Base-by-base conservation (phyloP, 257 asterid species). In the Euphrasia confusa region DNA sequence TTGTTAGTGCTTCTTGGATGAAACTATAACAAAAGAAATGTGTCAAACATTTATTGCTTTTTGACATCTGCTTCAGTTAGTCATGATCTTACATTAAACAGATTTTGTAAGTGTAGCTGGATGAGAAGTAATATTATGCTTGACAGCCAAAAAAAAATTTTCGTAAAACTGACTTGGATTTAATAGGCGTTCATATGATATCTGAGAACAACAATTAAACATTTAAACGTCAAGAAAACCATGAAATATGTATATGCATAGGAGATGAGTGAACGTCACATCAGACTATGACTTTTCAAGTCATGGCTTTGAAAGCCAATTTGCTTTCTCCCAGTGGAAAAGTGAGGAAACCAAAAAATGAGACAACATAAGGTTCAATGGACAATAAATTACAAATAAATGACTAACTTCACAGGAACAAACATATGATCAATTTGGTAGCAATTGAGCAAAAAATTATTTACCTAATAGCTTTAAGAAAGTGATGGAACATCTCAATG, bases 401-500 rank as follows among this genome's bases (percentile, higher is more conserved):
- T 21, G 33, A 32, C 48, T 28, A 44, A 24, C 37, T 40, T 60
- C 18, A 67, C 18, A 42, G 42, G 40, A 42, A 42, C 42, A 15
- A 40, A 27, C 45, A 71, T 37, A 21, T 33, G 60, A 67, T 26
- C 24, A 21, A 21, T 21, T 21, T 21, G 24, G 24, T 21, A 21
- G 24, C 24, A 21, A 21, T 21, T 21, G 63, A 50, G 52, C 60
- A 42, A 24, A 59, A 40, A 14, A 9, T 18, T 58, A 21, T 0
- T 69, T 87, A 93, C 99, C 99, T 79, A 73, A 93, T 83, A 54
- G 87, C 70, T 66, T 78, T 75, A 54, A 89, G 80, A 61, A 93
- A 93, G 81, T 85, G 84, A 71, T 78, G 85, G 73, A 89, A 89
- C 99, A 93, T 93, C 80, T 85, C 88, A 59, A 77, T 70, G 62